These are phyloP conservation scores for Saccharomycopsis crataegensis DNA, from an alignment of 1,139 yeast species.

Conservation along the genomic window DNA sequence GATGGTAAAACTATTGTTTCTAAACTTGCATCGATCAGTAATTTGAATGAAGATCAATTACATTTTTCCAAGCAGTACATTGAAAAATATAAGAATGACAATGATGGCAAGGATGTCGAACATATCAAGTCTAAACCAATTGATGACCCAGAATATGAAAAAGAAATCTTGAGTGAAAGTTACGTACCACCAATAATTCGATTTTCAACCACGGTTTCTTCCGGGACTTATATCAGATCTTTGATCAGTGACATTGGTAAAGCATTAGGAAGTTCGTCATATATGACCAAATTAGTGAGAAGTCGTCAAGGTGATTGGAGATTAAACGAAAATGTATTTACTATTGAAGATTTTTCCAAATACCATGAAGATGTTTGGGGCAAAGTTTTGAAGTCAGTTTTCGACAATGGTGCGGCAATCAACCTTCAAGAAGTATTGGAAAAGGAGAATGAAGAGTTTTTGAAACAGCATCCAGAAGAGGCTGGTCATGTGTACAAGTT, in stretches of 20 bases:
- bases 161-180: slow-evolving; percentile 23
- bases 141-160: slow-evolving; percentile 25
- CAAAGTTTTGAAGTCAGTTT: slow-evolving; percentile 47
- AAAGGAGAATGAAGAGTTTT: slow-evolving; percentile 16
- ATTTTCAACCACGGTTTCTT: slow-evolving; percentile 72
- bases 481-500: background rate
- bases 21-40: slow-evolving; percentile 30
- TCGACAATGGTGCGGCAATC: slow-evolving; percentile 33
- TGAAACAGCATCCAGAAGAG: slow-evolving; percentile 9
- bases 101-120: slow-evolving; percentile 28
- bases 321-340: slow-evolving; percentile 55
- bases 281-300: slow-evolving; percentile 81
- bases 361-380: slow-evolving; percentile 62
- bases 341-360: slow-evolving; percentile 53
- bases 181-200: slow-evolving; percentile 60
- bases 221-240: slow-evolving; percentile 93
- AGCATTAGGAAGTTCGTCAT: slow-evolving; percentile 73
- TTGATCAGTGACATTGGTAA: slow-evolving; percentile 84
- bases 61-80: slow-evolving; percentile 49
- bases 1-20: slow-evolving; percentile 37
- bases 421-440: slow-evolving; percentile 29
- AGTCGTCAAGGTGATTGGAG: slow-evolving; percentile 78
- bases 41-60: slow-evolving; percentile 51
- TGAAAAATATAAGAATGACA: slow-evolving; percentile 33
- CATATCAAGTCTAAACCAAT: slow-evolving; percentile 29